Evolutionary conservation across 352 stramenopile species (phyloP).

Genomic region (Blastocystis sp.): DNA sequence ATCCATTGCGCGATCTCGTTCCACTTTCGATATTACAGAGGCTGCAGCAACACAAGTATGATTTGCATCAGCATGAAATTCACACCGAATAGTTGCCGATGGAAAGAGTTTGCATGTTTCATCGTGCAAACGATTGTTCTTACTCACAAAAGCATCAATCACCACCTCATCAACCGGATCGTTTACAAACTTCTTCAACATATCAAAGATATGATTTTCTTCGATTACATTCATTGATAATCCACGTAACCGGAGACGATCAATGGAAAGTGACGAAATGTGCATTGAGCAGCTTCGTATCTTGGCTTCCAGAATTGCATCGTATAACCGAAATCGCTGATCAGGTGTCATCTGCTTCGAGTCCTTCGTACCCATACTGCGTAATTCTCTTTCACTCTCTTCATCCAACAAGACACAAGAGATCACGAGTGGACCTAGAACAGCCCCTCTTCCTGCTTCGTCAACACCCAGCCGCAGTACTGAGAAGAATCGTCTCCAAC

Average conservation of each 20-base stretch:
- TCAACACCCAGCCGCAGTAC: constrained; percentile 12
- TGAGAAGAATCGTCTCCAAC: neutral
- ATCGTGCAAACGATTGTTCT: neutral
- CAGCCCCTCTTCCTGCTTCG: constrained; percentile 27
- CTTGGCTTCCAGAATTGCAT: neutral
- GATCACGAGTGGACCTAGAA: neutral
- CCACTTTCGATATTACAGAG: constrained; percentile 11
- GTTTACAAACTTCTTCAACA: neutral
- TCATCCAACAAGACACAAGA: neutral
- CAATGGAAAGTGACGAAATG: constrained; percentile 11
- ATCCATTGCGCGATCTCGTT: constrained; percentile 1
- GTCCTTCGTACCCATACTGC: neutral
- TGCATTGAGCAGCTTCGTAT: neutral
- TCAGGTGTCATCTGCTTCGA: constrained; percentile 7
- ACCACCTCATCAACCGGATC: neutral
- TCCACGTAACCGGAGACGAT: neutral
- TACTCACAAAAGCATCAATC: constrained; percentile 35
- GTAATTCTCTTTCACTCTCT: neutral
- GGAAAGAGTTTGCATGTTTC: neutral
- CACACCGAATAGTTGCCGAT: neutral
- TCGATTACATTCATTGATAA: constrained; percentile 39
- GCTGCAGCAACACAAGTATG: constrained; percentile 10
- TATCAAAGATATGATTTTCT: constrained; percentile 31
- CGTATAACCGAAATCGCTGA: neutral
- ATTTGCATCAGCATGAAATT: constrained; percentile 11